A percentile compares a stretch with the other conserved stretches of the same genome.
These are phyloP conservation scores for Dactylella cylindrospora DNA, from an alignment of 2,329 filamentous ascomycete species.

Conservation along the genomic window DNA sequence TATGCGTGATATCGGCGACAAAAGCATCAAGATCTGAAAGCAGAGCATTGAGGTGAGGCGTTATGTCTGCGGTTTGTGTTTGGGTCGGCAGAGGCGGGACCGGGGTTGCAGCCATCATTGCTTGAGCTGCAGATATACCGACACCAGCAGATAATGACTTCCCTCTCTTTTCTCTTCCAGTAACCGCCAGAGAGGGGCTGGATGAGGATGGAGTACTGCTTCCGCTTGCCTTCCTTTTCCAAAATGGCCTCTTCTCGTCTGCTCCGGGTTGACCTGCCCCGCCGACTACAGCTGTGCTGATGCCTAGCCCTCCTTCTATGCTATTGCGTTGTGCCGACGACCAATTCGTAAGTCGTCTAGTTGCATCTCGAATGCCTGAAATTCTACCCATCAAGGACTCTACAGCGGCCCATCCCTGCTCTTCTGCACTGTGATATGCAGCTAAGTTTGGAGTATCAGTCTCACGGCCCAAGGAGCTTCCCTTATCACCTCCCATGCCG, in stretches of 20 bases:
- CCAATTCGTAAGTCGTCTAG: conserved; percentile 78
- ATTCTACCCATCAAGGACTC: conserved; percentile 83
- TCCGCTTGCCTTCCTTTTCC: conserved; percentile 80
- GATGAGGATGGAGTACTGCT: conserved; percentile 53
- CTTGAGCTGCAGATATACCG: conserved; percentile 32
- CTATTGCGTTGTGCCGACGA: conserved; percentile 45
- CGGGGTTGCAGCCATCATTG: conserved; percentile 32
- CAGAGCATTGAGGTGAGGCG: conserved; percentile 81
- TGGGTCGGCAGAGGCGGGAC: conserved; percentile 50
- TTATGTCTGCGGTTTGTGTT: conserved; percentile 62
- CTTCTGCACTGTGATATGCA: conserved; percentile 59
- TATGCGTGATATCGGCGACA: conserved; percentile 74
- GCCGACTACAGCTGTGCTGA: neutral
- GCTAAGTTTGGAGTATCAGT: conserved; percentile 28
- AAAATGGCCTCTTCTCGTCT: conserved; percentile 73
- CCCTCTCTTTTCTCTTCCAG: conserved; percentile 40
- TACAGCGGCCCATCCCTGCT: conserved; percentile 82
- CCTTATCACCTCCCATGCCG: conserved; percentile 39
- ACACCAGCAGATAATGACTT: conserved; percentile 43
- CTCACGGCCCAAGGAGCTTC: conserved; percentile 10
- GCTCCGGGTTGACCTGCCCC: conserved; percentile 48
- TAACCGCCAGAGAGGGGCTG: conserved; percentile 51
- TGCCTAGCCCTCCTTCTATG: conserved; percentile 26
- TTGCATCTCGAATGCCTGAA: conserved; percentile 82
- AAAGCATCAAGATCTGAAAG: conserved; percentile 81